Percentiles rank a stretch among this genome's conserved stretches.
phyloP scores from a whole-genome alignment of 805 yeast species.

The Myxozyma neotropica region DNA sequence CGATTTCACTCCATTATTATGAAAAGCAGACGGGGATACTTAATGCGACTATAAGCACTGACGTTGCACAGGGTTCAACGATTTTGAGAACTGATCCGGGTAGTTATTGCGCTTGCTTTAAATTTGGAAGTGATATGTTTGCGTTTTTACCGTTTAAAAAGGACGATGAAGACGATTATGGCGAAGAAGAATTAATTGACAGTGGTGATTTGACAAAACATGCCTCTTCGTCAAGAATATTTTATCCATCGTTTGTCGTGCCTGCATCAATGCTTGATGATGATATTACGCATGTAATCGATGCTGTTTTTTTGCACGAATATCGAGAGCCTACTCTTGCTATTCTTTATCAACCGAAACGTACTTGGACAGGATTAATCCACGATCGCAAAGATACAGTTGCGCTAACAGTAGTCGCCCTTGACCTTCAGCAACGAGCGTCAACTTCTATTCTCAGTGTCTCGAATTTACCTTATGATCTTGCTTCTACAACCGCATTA shows the following conservation, averaged over 20 bases:
- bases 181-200: conserved; percentile 28
- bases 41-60: conserved; percentile 10
- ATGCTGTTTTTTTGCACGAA: conserved; percentile 68
- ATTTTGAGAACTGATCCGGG: conserved; percentile 64
- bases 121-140: conserved; percentile 63
- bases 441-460: conserved; percentile 71
- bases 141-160: conserved; percentile 68
- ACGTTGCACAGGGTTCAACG: conserved; percentile 43
- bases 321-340: conserved; percentile 85
- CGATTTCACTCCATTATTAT: conserved; percentile 83
- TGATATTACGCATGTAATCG: conserved; percentile 63
- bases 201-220: conserved; percentile 11
- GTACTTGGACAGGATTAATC: conserved; percentile 79
- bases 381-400: conserved; percentile 64
- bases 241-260: conserved; percentile 59
- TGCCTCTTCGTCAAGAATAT: conserved; percentile 40
- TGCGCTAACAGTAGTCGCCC: conserved; percentile 62
- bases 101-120: conserved; percentile 51
- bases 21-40: conserved; percentile 57
- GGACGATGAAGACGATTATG: conserved; percentile 42
- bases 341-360: conserved; percentile 57
- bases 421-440: conserved; percentile 59
- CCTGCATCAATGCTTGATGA: conserved; percentile 57
- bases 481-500: conserved; percentile 64
- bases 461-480: conserved; percentile 71